phyloP scores from a whole-genome alignment of 2,329 filamentous ascomycete genomes.

The Ceratocystis smalleyi region DNA sequence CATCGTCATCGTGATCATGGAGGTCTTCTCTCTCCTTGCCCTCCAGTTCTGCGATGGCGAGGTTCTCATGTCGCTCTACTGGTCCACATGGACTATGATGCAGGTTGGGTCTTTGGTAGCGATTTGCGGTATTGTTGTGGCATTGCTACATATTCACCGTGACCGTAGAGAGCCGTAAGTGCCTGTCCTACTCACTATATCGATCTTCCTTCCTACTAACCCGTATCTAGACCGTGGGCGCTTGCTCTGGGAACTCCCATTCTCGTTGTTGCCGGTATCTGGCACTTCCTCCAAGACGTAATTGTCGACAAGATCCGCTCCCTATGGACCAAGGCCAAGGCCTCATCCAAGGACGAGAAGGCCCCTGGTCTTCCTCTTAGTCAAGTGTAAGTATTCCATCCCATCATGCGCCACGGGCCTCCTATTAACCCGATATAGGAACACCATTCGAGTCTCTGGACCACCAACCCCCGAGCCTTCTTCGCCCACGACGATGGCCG shows the following conservation, averaged over 20 bases:
- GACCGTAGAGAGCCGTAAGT: slow-evolving; percentile 38
- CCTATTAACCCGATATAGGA: slow-evolving; percentile 23
- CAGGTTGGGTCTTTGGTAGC: slow-evolving; percentile 44
- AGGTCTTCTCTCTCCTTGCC: slow-evolving; percentile 38
- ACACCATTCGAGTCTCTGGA: slow-evolving; percentile 14
- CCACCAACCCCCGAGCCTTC: slow-evolving; percentile 15
- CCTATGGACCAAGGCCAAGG: slow-evolving; percentile 20
- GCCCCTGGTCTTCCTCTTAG: slow-evolving; percentile 27
- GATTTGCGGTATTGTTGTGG: slow-evolving; percentile 40
- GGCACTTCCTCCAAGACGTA: slow-evolving; percentile 33
- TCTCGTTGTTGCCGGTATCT: slow-evolving; percentile 40
- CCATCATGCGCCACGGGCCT: slow-evolving; percentile 11
- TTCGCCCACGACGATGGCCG: slow-evolving; percentile 2
- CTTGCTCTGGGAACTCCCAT: slow-evolving; percentile 45
- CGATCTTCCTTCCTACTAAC: slow-evolving; percentile 4
- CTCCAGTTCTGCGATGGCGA: slow-evolving; percentile 46
- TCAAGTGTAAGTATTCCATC: slow-evolving; percentile 27
- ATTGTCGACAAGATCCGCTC: slow-evolving; percentile 26
- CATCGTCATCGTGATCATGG: slow-evolving; percentile 34
- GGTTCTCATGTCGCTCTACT: slow-evolving; percentile 43
- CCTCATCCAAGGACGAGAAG: slow-evolving; percentile 19
- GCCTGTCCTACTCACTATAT: background rate
- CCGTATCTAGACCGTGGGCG: slow-evolving; percentile 34
- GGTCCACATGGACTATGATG: slow-evolving; percentile 46
- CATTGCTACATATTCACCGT: slow-evolving; percentile 34